Evolutionary conservation across 2,329 filamentous ascomycete genomes (phyloP), one percentile per base, ranked within the genome.

Genomic region (Aspergillus fumigatus): DNA sequence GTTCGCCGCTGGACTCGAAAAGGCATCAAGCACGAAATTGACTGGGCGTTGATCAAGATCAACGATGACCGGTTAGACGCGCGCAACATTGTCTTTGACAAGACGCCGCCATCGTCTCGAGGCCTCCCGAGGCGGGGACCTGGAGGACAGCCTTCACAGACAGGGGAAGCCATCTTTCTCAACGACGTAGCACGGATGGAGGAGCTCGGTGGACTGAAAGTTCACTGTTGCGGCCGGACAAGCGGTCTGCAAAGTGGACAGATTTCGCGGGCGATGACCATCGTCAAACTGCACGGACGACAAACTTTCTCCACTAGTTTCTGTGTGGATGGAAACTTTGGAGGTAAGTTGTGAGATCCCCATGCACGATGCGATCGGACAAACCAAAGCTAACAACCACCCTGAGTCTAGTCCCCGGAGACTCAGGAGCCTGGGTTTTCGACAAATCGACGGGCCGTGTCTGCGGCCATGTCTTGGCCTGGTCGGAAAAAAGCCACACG

Each of bases 381-480:
- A 23, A 10, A 14, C 23, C 43, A n/a, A 54, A 55, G 60, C 63
- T 63, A 64, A 67, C 49, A 52, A 52, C 32, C 43, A 49, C 47
- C 21, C 43, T 23, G 43, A 25, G 19, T 26, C 62, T 68, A 74
- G 85, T 94, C 11, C 92, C 92, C 2, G 93, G 93, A 19, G 93
- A 97, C 71, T 93, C 88, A 6, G 93, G 93, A 3, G 93, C 93
- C 0, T 97, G 93, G 93, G 85, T 97, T 3, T 86, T 97, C 17
- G 89, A 93, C 64, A 88, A 89, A 56, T 81, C 82, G 5, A 81
- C 86, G n/a, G 91, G 91, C 1, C 84, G 86, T 40, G 85, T 97
- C 3, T 94, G 90, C 64, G 93, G 93, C 0, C 93, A 97, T 66
- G 90, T 97, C 0, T 80, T 97, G 11, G 93, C 93, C 0, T 96